Evolutionary conservation across 176 grass and related monocot species (phyloP).

Genomic region (Avena sativa): DNA sequence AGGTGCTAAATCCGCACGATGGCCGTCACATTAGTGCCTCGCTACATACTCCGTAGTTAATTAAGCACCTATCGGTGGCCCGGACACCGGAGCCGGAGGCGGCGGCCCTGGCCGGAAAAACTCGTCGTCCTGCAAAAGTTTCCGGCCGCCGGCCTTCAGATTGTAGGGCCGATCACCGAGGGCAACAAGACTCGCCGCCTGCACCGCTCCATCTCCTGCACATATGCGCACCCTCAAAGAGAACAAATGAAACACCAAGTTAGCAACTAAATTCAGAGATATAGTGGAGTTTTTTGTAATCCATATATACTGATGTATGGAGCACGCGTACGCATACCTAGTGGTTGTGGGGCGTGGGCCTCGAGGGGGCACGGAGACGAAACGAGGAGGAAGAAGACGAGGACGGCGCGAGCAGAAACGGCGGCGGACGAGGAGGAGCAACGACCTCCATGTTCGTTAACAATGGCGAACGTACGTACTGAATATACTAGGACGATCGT

Average conservation of each 20-base stretch:
- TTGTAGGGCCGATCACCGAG: neutral
- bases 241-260: neutral
- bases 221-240: too few relatives aligned
- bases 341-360: neutral
- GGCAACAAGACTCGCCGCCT: neutral
- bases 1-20: neutral
- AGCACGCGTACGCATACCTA: neutral
- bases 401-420: neutral
- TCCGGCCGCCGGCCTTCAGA: neutral
- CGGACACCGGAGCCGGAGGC: slow-evolving; percentile 14
- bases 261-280: too few relatives aligned
- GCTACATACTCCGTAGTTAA: neutral
- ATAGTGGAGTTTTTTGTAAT: too few relatives aligned
- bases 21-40: neutral
- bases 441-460: neutral
- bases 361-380: neutral
- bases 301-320: too few relatives aligned
- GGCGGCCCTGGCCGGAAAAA: neutral
- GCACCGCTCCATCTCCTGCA: neutral
- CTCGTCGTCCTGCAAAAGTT: neutral
- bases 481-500: neutral
- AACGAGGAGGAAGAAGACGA: neutral
- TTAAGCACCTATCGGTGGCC: slow-evolving; percentile 8
- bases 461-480: neutral
- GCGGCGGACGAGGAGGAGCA: slow-evolving; percentile 4